A percentile compares a stretch with the other conserved stretches of the same genome.
Evolutionary conservation across 1,139 yeast species (phyloP).

Genomic region (Geotrichum carabidarum): DNA sequence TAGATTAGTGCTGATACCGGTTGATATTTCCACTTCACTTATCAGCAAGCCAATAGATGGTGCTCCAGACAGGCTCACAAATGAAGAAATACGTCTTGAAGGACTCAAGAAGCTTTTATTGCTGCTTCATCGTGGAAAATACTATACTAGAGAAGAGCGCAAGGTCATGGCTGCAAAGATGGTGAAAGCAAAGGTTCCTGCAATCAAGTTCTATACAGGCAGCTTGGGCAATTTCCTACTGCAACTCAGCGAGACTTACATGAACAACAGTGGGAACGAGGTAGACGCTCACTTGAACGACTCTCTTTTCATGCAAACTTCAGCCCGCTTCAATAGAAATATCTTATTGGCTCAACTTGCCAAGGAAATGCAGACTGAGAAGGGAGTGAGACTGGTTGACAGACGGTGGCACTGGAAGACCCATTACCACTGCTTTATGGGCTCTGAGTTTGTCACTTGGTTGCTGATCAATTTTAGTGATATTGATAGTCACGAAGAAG

Average conservation of each 20-base stretch:
- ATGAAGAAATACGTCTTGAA: conserved; percentile 82
- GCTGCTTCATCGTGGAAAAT: conserved; percentile 57
- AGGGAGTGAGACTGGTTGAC: conserved; percentile 60
- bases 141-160: conserved; percentile 44
- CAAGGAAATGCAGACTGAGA: conserved; percentile 56
- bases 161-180: conserved; percentile 32
- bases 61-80: conserved; percentile 52
- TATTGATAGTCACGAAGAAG: conserved; percentile 74
- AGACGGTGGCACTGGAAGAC: conserved; percentile 87
- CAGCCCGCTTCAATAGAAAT: conserved; percentile 38
- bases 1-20: conserved; percentile 75
- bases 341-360: conserved; percentile 51
- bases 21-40: conserved; percentile 49
- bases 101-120: conserved; percentile 73
- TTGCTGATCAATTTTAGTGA: conserved; percentile 71
- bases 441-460: conserved; percentile 85
- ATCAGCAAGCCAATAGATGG: conserved; percentile 8
- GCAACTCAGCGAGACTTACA: conserved; percentile 38
- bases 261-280: conserved; percentile 19
- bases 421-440: conserved; percentile 75
- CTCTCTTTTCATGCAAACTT: conserved; percentile 36
- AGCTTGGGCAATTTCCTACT: conserved; percentile 63
- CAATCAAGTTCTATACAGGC: conserved; percentile 83
- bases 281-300: conserved; percentile 30
- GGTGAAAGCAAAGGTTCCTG: conserved; percentile 58